These are phyloP conservation scores for Hymenoscyphus infarciens DNA, from an alignment of 2,329 filamentous ascomycete genomes.

Conservation along the genomic window DNA sequence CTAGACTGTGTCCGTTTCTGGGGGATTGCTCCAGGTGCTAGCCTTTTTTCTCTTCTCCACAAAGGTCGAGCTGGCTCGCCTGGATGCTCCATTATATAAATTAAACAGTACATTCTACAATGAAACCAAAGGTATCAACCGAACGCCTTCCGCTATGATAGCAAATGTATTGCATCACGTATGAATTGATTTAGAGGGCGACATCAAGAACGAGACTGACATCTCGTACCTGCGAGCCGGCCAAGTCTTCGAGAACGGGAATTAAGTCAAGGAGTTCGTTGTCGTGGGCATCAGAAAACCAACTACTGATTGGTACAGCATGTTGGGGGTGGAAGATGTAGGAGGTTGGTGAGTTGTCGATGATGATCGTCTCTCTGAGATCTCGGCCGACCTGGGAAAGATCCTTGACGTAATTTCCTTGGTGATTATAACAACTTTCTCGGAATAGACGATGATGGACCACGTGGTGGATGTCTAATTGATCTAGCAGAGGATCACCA, in stretches of 20 bases:
- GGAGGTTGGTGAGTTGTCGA: slow-evolving; percentile 97
- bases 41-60: background rate
- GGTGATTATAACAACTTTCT: slow-evolving; percentile 98
- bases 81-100: slow-evolving; percentile 36
- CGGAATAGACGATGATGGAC: slow-evolving; percentile 95
- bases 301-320: slow-evolving; percentile 98
- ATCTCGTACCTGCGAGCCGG: slow-evolving; percentile 82
- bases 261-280: slow-evolving; percentile 97
- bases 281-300: slow-evolving; percentile 99
- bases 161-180: slow-evolving; percentile 35
- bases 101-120: slow-evolving; percentile 40
- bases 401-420: slow-evolving; percentile 99
- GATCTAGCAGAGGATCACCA: slow-evolving; percentile 90
- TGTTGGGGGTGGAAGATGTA: slow-evolving; percentile 99
- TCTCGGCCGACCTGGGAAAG: slow-evolving; percentile 95
- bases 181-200: slow-evolving; percentile 53
- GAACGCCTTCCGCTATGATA: slow-evolving; percentile 39
- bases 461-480: slow-evolving; percentile 94
- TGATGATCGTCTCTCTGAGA: slow-evolving; percentile 96
- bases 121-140: slow-evolving; percentile 38
- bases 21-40: slow-evolving; percentile 1
- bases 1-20: slow-evolving; percentile 22
- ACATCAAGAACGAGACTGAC: slow-evolving; percentile 98
- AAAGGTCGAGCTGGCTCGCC: slow-evolving; percentile 25
- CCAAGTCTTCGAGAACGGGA: slow-evolving; percentile 95